Evolutionary conservation across 768 basidiomycete species (phyloP), one percentile per base, ranked within the genome.

Genomic region (Dioszegia hungarica): DNA sequence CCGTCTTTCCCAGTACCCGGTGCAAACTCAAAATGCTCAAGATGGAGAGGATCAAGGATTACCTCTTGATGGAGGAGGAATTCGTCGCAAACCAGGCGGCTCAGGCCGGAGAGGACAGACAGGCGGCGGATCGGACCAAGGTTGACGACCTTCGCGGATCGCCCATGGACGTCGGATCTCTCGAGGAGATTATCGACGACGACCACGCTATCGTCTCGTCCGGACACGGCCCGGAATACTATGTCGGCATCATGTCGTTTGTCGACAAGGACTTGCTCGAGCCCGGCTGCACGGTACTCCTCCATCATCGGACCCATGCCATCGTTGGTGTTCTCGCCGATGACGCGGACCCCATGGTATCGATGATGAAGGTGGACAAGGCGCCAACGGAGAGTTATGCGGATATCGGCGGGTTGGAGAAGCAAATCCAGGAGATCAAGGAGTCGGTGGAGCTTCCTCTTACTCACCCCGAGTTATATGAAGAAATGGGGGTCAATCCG

Each of bases 401-500:
- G 12, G 95, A 98, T 72, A 88, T 99, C 66, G 95, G 95, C 81
- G 95, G 94, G 44, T 81, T 99, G 14, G 95, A 99, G 75, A 81
- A 81, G 31, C 95, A 99, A 77, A 99, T 99, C 64, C 93, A 98
- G 77, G 95, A 99, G 78, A 99, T 99, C 75, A 99, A 99, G 89
- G 95, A 99, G 86, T 90, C 95, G 14, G 94, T 98, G 43, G 95
- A 98, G 77, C 82, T 98, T 29, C 95, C 95, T 0, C 80, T 99
- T 22, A 98, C 94, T 9, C 95, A 98, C 74, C 95, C 95, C 2
- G 95, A 99, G 73, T 79, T 98, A 36, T 99, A 98, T 78, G 94
- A 98, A 78, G 94, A 98, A 80, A 98, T 99, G 95, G 95, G 95
- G 54, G 98, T 99, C 78, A 88, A 88, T 68, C 95, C 94, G n/a